phyloP scores from a whole-genome alignment of 176 grass and related monocot genomes.

The Puya raimondii region DNA sequence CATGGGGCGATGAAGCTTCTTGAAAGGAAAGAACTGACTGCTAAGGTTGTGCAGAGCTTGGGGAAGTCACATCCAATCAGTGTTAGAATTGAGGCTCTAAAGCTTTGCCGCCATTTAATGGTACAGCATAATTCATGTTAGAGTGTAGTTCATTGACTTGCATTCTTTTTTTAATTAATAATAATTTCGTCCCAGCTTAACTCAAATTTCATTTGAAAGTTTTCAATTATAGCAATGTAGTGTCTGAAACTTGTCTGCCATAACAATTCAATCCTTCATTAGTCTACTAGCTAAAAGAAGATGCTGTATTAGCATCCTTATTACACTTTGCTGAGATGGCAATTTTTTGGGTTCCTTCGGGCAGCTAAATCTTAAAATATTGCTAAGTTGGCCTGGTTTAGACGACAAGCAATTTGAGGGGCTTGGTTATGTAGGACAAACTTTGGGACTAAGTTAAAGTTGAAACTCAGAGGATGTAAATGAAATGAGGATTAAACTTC shows the following conservation, averaged over 20 bases:
- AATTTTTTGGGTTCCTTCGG: too few relatives aligned
- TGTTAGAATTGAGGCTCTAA: conserved; percentile 55
- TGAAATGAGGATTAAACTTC: too few relatives aligned
- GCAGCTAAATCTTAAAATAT: too few relatives aligned
- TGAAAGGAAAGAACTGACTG: conserved; percentile 40
- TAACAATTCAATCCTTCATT: background rate
- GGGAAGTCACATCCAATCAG: conserved; percentile 25
- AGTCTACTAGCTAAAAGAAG: conserved; percentile 7
- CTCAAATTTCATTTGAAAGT: conserved; percentile 3
- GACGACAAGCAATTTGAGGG: too few relatives aligned
- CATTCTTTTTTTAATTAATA: too few relatives aligned
- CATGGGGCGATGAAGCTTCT: conserved; percentile 53
- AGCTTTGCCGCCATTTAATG: conserved; percentile 57
- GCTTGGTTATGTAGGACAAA: too few relatives aligned
- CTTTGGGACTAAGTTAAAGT: too few relatives aligned
- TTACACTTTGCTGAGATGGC: too few relatives aligned
- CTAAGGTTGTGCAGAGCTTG: conserved; percentile 29
- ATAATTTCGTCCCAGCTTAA: background rate
- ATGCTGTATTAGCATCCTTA: too few relatives aligned
- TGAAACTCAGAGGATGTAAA: too few relatives aligned
- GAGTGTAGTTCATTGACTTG: too few relatives aligned
- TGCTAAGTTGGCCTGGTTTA: too few relatives aligned
- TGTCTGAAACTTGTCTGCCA: background rate
- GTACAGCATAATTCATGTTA: conserved; percentile 17
- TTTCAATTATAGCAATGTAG: background rate